Conservation (phyloP, 2,329 filamentous ascomycete genomes). For the Pezicula carpinea region DNA sequence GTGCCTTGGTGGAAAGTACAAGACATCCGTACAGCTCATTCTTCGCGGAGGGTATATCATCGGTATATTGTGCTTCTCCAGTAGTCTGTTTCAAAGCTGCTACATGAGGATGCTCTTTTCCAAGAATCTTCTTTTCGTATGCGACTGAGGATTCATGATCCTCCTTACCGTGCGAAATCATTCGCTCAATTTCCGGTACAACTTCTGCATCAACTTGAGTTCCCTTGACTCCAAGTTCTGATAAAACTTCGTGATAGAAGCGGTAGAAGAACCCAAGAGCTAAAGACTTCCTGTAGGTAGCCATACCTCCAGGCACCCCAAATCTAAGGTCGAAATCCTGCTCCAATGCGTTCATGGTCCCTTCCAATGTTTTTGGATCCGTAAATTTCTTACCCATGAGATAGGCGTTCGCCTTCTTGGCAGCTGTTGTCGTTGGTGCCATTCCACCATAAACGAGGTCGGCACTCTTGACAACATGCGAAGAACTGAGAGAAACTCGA, state of each 20-base stretch:
- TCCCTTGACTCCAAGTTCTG: constrained; percentile 47
- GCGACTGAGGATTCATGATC: constrained; percentile 70
- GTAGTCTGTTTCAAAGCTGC: constrained; percentile 91
- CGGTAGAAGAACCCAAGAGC: constrained; percentile 94
- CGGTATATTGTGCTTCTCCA: constrained; percentile 92
- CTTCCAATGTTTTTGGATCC: constrained; percentile 79
- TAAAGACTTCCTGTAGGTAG: constrained; percentile 86
- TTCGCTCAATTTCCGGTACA: constrained; percentile 78
- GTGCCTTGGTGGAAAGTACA: constrained; percentile 82
- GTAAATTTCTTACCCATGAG: constrained; percentile 75
- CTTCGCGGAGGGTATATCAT: constrained; percentile 81
- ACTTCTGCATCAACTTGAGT: constrained; percentile 65
- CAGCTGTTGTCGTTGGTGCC: constrained; percentile 86
- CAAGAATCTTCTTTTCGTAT: constrained; percentile 78
- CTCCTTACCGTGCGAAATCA: constrained; percentile 74
- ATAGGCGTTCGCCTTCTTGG: constrained; percentile 71
- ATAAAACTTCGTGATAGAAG: constrained; percentile 87
- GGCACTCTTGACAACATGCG: constrained; percentile 65
- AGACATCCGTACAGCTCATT: constrained; percentile 88
- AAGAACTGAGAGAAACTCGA: constrained; percentile 65
- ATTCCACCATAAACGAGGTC: constrained; percentile 92
- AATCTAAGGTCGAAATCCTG: constrained; percentile 85
- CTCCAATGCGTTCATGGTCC: constrained; percentile 83
- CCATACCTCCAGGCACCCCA: constrained; percentile 94
- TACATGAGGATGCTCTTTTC: constrained; percentile 81